These are phyloP conservation scores for Kewa caespitosa DNA, from an alignment of 179 eudicot species.

Conservation along the genomic window DNA sequence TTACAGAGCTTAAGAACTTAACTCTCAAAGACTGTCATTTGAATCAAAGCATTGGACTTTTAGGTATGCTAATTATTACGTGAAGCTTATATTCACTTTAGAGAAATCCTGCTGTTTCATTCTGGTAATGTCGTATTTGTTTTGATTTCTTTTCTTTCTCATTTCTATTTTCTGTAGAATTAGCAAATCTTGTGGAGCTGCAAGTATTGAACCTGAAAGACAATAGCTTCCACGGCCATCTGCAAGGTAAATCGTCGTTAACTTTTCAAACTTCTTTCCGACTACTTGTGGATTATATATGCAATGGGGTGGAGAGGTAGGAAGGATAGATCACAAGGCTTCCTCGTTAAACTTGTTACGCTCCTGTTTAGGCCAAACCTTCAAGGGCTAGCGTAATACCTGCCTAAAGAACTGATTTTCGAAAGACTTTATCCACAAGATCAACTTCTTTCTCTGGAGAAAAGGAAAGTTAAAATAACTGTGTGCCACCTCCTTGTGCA, in stretches of 20 bases:
- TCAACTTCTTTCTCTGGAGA: too few species aligned
- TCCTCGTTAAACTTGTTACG: too few species aligned
- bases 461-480: too few species aligned
- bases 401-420: too few species aligned
- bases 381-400: too few species aligned
- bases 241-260: not conserved
- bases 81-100: not conserved
- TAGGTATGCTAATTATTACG: not conserved
- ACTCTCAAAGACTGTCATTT: not conserved
- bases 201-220: not conserved
- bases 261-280: not conserved
- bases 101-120: not conserved
- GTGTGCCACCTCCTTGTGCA: too few species aligned
- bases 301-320: too few species aligned
- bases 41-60: not conserved
- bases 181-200: not conserved
- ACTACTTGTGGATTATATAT: too few species aligned
- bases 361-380: too few species aligned
- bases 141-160: not conserved
- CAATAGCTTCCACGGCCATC: not conserved
- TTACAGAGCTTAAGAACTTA: not conserved
- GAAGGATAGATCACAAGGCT: too few species aligned
- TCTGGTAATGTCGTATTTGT: not conserved
- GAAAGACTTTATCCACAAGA: too few species aligned
- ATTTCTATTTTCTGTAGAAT: not conserved